Percentiles rank a stretch among this genome's conserved stretches.
Evolutionary conservation across 169 alveolate species (phyloP).

Genomic region (Babesia bigemina): DNA sequence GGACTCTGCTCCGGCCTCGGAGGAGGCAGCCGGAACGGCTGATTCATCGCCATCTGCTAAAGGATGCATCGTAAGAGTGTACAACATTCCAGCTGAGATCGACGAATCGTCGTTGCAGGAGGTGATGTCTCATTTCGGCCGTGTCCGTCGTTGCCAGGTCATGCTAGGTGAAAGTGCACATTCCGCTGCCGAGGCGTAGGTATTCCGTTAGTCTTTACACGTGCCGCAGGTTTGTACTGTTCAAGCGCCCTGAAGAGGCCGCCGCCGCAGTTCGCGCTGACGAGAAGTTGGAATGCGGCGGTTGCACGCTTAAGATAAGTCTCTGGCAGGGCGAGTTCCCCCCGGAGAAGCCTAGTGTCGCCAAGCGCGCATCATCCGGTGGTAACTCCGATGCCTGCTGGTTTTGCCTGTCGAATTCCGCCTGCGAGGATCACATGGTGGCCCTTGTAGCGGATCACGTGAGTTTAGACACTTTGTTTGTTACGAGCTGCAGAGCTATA

Average conservation of each 20-base stretch:
- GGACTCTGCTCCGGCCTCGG: background rate
- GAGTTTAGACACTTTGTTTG: background rate
- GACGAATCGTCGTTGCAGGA: constrained; percentile 55
- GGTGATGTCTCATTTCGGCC: constrained; percentile 66
- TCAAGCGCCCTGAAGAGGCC: constrained; percentile 36
- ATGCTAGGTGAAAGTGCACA: constrained; percentile 12
- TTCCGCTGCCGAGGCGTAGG: constrained; percentile 62
- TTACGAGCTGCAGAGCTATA: constrained; percentile 32
- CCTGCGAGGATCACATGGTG: constrained; percentile 65
- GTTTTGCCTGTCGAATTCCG: constrained; percentile 57
- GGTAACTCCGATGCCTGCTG: constrained; percentile 48
- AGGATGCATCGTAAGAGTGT: constrained; percentile 23
- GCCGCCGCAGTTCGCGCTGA: constrained; percentile 54
- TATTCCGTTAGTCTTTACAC: background rate
- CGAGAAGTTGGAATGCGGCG: constrained; percentile 69
- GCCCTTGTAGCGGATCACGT: constrained; percentile 55
- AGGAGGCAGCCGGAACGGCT: background rate
- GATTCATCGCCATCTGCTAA: background rate
- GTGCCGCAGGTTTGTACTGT: constrained; percentile 28
- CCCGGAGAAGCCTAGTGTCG: background rate
- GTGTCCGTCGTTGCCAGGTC: constrained; percentile 39
- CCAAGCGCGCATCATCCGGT: constrained; percentile 11
- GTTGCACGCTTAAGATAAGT: constrained; percentile 52
- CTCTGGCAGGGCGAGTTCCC: constrained; percentile 49
- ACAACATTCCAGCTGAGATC: constrained; percentile 50